phyloP scores from a whole-genome alignment of 495 filamentous ascomycete genomes.

The Hypoxylon fuscum region DNA sequence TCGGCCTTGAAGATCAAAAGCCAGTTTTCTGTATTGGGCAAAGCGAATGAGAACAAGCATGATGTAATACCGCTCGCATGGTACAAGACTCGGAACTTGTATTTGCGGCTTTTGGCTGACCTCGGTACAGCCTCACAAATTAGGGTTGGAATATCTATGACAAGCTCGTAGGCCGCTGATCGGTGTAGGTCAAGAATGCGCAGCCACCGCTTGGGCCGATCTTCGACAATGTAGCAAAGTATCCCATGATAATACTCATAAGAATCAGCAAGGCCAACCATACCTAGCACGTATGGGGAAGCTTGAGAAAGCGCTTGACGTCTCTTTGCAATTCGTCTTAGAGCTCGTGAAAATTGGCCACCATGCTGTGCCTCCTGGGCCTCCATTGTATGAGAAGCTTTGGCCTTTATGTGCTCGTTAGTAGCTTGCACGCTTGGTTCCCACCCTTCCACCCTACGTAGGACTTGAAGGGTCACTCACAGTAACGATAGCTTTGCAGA shows the following conservation, averaged over 20 bases:
- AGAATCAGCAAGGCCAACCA: conserved; percentile 66
- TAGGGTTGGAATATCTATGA: conserved; percentile 64
- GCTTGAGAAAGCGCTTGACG: conserved; percentile 69
- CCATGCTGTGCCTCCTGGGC: conserved; percentile 59
- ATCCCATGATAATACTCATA: conserved; percentile 72
- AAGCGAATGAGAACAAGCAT: conserved; percentile 57
- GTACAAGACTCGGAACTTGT: conserved; percentile 66
- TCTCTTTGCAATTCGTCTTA: conserved; percentile 68
- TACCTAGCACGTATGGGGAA: conserved; percentile 66
- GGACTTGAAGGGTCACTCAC: conserved; percentile 51
- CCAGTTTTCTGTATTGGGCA: conserved; percentile 53
- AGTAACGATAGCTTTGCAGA: conserved; percentile 67
- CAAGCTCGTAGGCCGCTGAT: conserved; percentile 61
- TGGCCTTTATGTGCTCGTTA: conserved; percentile 53
- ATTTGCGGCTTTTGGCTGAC: conserved; percentile 48
- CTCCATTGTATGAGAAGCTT: conserved; percentile 66
- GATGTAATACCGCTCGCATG: conserved; percentile 70
- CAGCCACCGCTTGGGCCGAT: conserved; percentile 56
- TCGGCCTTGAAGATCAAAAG: conserved; percentile 69
- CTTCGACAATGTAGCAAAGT: conserved; percentile 65
- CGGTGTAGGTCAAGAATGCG: conserved; percentile 71
- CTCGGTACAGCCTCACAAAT: conserved; percentile 47
- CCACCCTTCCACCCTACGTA: conserved; percentile 17
- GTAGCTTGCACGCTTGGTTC: neutral
- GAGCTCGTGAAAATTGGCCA: conserved; percentile 62